phyloP scores from a whole-genome alignment of 345 rosid genomes.

The Leavenworthia alabamica region DNA sequence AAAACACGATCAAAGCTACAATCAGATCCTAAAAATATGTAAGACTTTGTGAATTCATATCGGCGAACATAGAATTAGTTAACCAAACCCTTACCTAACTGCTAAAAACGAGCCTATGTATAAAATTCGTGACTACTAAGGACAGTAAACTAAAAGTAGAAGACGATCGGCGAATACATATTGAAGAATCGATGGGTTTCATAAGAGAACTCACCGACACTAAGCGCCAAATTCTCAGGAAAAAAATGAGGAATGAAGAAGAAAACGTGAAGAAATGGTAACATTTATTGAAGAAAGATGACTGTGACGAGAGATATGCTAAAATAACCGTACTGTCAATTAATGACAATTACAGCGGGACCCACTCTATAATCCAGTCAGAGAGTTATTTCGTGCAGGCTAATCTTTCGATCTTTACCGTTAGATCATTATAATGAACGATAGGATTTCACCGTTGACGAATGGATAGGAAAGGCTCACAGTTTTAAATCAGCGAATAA shows the following conservation, averaged over 20 bases:
- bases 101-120: background rate
- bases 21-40: background rate
- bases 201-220: slow-evolving; percentile 21
- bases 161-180: background rate
- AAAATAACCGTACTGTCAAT: slow-evolving; percentile 10
- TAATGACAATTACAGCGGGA: slow-evolving; percentile 26
- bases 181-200: background rate
- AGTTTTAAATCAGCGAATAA: background rate
- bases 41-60: background rate
- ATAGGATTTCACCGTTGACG: slow-evolving; percentile 2
- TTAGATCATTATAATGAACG: slow-evolving; percentile 3
- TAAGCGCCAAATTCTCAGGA: slow-evolving; percentile 17
- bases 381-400: slow-evolving; percentile 19
- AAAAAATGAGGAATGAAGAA: slow-evolving; percentile 15
- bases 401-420: background rate
- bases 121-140: background rate
- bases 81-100: slow-evolving; percentile 19
- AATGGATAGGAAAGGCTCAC: slow-evolving; percentile 23
- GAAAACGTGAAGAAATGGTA: slow-evolving; percentile 4
- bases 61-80: background rate
- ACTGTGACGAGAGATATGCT: slow-evolving; percentile 20
- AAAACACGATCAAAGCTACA: background rate
- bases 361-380: slow-evolving; percentile 13
- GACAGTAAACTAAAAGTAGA: background rate
- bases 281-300: slow-evolving; percentile 25